These are phyloP conservation scores for Neolentinus lepideus DNA, from an alignment of 1,284 basidiomycete species.

Conservation along the genomic window DNA sequence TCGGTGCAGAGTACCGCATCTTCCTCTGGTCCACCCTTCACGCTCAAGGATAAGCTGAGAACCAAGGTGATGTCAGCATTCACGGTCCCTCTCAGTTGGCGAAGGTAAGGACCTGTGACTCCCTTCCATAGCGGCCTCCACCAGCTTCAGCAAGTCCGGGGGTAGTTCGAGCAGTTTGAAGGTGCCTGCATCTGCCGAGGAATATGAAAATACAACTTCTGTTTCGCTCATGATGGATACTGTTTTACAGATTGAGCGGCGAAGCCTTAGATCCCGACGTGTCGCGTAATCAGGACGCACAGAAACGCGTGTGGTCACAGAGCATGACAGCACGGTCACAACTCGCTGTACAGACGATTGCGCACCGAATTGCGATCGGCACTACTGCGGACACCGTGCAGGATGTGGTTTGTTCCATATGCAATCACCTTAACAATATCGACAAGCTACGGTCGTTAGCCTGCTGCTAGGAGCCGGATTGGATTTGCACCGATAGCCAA, in stretches of 20 bases:
- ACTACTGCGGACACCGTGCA: no score
- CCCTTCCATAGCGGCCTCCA: constrained; percentile 23
- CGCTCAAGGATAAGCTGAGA: constrained; percentile 44
- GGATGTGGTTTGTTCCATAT: no score
- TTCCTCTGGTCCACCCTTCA: constrained; percentile 77
- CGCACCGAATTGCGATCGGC: no score
- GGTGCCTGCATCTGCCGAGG: constrained; percentile 20
- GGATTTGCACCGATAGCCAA: no score
- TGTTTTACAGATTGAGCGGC: neutral
- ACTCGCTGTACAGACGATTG: no score
- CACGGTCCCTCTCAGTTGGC: neutral
- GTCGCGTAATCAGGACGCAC: neutral
- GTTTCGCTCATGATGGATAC: neutral
- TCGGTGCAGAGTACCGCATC: constrained; percentile 85
- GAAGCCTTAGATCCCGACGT: neutral
- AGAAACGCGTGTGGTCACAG: neutral
- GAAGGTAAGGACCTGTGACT: constrained; percentile 5
- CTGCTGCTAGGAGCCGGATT: no score
- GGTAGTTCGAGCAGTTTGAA: constrained; percentile 68
- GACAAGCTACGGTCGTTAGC: no score
- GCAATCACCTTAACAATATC: no score
- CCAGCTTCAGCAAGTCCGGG: constrained; percentile 46
- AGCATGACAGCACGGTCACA: no score
- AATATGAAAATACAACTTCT: neutral
- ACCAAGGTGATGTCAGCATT: constrained; percentile 11